Percentiles rank a stretch among this genome's conserved stretches.
These are phyloP conservation scores for Eucalyptus microcorys DNA, from an alignment of 345 rosid species.

Conservation along the genomic window DNA sequence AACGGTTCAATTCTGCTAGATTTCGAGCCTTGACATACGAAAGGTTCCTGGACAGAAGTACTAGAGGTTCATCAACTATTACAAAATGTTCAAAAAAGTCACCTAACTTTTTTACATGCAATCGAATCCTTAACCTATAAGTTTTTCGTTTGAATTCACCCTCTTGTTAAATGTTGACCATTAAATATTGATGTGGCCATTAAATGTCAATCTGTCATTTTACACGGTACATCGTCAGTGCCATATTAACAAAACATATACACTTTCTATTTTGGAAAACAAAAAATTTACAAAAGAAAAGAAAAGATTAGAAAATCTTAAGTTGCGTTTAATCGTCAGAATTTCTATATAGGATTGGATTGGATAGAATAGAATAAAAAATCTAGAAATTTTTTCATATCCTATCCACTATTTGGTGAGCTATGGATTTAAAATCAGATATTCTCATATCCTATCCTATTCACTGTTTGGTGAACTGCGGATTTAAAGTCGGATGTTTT, in stretches of 20 bases:
- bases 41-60: neutral
- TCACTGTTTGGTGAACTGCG: fast-evolving
- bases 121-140: neutral
- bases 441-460: too few species aligned
- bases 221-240: fast-evolving
- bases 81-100: neutral
- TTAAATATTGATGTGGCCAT: neutral
- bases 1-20: neutral
- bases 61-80: neutral
- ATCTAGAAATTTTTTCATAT: too few species aligned
- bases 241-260: neutral
- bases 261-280: neutral
- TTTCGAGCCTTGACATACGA: neutral
- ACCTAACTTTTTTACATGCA: fast-evolving
- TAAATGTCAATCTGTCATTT: neutral
- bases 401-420: neutral
- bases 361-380: too few species aligned
- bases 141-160: neutral
- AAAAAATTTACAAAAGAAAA: neutral
- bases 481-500: too few species aligned
- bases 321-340: fast-evolving
- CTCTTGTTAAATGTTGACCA: neutral
- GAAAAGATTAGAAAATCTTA: neutral
- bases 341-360: too few species aligned
- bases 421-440: fast-evolving